Conservation (phyloP, 352 stramenopile genomes). For the Thraustotheca clavata region DNA sequence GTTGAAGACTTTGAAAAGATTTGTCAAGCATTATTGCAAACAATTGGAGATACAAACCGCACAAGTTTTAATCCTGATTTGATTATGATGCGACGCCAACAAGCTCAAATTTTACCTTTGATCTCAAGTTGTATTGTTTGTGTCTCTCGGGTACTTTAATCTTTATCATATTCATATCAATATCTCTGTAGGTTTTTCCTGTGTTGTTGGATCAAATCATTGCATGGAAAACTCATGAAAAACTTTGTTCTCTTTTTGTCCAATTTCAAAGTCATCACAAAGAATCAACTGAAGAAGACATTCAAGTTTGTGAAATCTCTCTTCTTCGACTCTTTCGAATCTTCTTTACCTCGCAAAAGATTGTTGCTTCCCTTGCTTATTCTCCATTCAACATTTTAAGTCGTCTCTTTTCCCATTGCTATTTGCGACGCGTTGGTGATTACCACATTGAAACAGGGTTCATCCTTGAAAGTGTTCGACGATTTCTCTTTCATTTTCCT, state of each 20-base stretch:
- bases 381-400: constrained; percentile 17
- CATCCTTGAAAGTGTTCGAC: constrained; percentile 70
- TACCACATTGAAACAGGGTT: constrained; percentile 24
- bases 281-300: constrained; percentile 46
- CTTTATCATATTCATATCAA: background rate
- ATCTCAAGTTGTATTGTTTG: constrained; percentile 74
- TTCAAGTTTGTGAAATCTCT: constrained; percentile 45
- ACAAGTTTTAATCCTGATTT: constrained; percentile 55
- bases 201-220: constrained; percentile 46
- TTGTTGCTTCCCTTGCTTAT: constrained; percentile 14
- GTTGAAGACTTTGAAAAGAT: constrained; percentile 75
- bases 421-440: background rate
- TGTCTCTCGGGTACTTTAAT: constrained; percentile 44
- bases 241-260: constrained; percentile 48
- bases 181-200: constrained; percentile 40
- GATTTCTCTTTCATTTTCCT: constrained; percentile 55
- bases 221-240: constrained; percentile 48
- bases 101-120: constrained; percentile 59
- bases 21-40: constrained; percentile 55
- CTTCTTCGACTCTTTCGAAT: constrained; percentile 17
- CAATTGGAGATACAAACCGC: constrained; percentile 35
- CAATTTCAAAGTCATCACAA: constrained; percentile 8
- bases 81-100: constrained; percentile 51
- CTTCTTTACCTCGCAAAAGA: constrained; percentile 11
- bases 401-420: constrained; percentile 12